Percentiles rank a stretch among this genome's conserved stretches.
phyloP scores from a whole-genome alignment of 2,329 filamentous ascomycete genomes.

The Calonectria leucothoes region DNA sequence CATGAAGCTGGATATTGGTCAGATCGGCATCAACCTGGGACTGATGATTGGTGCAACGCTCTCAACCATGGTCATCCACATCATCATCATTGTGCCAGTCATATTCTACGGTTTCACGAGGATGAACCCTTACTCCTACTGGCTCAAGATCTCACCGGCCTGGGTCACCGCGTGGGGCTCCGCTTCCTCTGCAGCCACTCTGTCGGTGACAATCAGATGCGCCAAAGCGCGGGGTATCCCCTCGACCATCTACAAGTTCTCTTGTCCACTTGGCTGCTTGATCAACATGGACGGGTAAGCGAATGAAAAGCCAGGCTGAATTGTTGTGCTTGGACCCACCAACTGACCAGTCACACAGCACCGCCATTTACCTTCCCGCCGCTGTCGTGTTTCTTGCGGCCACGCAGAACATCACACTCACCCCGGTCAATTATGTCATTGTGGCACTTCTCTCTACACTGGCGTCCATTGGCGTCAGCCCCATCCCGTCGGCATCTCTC shows the following conservation, averaged over 20 bases:
- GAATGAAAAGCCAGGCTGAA: not conserved
- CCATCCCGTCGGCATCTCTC: slow-evolving; percentile 63
- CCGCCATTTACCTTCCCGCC: slow-evolving; percentile 66
- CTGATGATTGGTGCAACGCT: slow-evolving; percentile 61
- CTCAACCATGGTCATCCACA: slow-evolving; percentile 58
- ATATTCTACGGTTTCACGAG: slow-evolving; percentile 55
- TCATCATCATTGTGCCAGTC: slow-evolving; percentile 58
- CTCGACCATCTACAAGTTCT: slow-evolving; percentile 57
- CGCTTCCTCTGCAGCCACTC: slow-evolving; percentile 63
- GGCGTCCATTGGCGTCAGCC: slow-evolving; percentile 64
- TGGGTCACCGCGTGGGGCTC: slow-evolving; percentile 68
- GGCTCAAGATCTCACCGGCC: slow-evolving; percentile 60
- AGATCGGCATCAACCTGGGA: slow-evolving; percentile 62
- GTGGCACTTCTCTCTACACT: slow-evolving; percentile 61
- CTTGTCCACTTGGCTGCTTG: slow-evolving; percentile 59
- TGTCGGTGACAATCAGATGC: slow-evolving; percentile 60
- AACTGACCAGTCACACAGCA: slow-evolving; percentile 44
- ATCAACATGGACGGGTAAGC: slow-evolving; percentile 62
- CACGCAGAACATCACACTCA: slow-evolving; percentile 59
- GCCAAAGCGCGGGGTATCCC: slow-evolving; percentile 54
- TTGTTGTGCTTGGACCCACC: not conserved
- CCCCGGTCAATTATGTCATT: slow-evolving; percentile 59
- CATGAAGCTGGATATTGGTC: slow-evolving; percentile 58
- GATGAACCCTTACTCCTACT: slow-evolving; percentile 60
- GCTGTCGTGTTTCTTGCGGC: slow-evolving; percentile 64